These are phyloP conservation scores for Pseudomonodictys pantanalensis DNA, from an alignment of 495 filamentous ascomycete species.

Conservation along the genomic window DNA sequence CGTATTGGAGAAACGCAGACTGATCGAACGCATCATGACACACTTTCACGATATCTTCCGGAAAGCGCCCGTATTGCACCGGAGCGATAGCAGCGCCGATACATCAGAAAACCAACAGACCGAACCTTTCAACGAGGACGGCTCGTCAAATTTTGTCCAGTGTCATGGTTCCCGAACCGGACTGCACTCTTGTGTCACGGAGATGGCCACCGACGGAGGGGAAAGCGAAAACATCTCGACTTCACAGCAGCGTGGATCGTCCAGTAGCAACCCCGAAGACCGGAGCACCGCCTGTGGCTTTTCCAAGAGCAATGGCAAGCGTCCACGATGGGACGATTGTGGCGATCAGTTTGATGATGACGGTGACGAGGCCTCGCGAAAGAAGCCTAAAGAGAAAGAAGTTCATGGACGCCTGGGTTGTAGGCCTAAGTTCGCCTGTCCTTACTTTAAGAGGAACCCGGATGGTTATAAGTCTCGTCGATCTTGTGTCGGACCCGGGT, in stretches of 20 bases:
- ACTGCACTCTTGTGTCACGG: no score
- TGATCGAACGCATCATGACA: neutral
- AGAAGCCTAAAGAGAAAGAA: neutral
- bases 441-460: conserved; percentile 13
- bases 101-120: no score
- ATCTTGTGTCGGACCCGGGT: conserved; percentile 11
- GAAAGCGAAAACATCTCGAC: no score
- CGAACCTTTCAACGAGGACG: no score
- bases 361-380: neutral
- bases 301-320: neutral
- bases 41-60: neutral
- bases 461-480: neutral
- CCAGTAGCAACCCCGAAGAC: neutral
- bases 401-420: neutral
- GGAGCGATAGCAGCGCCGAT: no score
- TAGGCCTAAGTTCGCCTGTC: conserved; percentile 7
- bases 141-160: no score
- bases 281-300: neutral
- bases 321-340: neutral
- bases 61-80: no score
- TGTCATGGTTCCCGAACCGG: no score
- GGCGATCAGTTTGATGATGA: neutral
- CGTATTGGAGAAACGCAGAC: neutral
- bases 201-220: no score
- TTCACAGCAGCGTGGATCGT: no score